Base-by-base conservation (phyloP, 2,329 filamentous ascomycete species). In the Cladosporium sp. region DNA sequence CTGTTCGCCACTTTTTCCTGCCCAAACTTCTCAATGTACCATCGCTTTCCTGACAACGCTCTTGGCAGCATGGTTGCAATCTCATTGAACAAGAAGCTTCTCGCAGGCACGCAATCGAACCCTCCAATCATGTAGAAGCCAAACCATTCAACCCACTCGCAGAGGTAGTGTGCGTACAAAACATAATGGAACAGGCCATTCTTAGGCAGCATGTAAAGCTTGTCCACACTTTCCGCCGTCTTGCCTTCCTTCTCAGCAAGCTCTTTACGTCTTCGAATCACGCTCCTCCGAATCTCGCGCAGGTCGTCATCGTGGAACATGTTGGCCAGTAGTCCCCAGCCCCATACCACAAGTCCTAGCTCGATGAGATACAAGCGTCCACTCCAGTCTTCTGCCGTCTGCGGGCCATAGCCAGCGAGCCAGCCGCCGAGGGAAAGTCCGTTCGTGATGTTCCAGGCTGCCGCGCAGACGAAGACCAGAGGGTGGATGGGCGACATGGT, bases 91-190 rank as follows among this genome's bases (percentile, higher is more conserved):
- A 96, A 68, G 70, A 97, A 97, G 52, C 83, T 83, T 68, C 92
- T 80, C 22, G 91, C 93, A 0, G 94, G 93, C 50, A 84, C 77
- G 69, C 87, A 90, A 4, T 76, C 74, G 76, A 79, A 83, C 0
- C 82, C 81, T 1, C 87, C 83, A 65, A 89, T 83, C 73, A 96
- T 83, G 79, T 88, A 92, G 73, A 92, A 99, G 0, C 94, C 94
- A 3, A 83, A 74, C 94, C 94, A 99, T 80, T 99, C 94, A 55
- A 96, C 73, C 94, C 94, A 99, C 77, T 99, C 94, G 70, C 88
- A 89, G n/a, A 96, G 80, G 73, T 97, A 99, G 73, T 99, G 94
- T 65, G 94, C 92, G 73, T 88, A 96, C 60, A 97, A 81, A 70
- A 96, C 84, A 68, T 86, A 88, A 64, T 82, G 80, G 75, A 97